Evolutionary conservation across 2,329 filamentous ascomycete genomes (phyloP).

Genomic region (Colletotrichum sp.): DNA sequence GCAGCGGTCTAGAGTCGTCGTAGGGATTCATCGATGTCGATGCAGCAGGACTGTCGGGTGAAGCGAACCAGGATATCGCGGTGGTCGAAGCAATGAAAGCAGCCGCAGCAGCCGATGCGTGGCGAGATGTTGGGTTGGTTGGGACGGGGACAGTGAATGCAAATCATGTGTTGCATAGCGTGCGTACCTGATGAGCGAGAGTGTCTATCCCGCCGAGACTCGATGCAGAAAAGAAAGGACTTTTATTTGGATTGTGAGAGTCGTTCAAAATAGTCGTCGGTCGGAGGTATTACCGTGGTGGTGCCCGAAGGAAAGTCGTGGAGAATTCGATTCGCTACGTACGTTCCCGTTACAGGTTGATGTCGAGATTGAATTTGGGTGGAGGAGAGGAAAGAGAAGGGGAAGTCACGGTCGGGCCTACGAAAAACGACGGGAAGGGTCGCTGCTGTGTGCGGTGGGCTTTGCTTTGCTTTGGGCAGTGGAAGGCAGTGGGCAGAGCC

Average conservation of each 20-base stretch:
- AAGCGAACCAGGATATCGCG: not conserved
- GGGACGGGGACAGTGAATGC: not conserved
- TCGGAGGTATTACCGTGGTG: not conserved
- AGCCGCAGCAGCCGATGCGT: not conserved
- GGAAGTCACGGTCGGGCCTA: slow-evolving; percentile 23
- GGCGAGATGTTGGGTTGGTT: not conserved
- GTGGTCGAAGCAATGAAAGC: not conserved
- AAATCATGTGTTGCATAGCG: not conserved
- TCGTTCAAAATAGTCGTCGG: slow-evolving; percentile 1
- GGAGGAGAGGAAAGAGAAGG: slow-evolving; percentile 22
- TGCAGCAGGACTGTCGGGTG: not conserved
- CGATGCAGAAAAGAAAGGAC: not conserved
- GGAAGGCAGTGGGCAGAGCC: not conserved
- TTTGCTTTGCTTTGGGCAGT: not conserved
- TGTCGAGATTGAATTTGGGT: slow-evolving; percentile 25
- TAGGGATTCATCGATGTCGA: not conserved
- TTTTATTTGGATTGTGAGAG: not conserved
- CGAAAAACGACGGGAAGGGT: slow-evolving; percentile 28
- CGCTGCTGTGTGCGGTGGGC: not conserved
- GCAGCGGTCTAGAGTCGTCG: not conserved
- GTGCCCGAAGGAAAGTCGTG: slow-evolving; percentile 9
- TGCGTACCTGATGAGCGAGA: slow-evolving; percentile 5
- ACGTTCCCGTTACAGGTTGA: slow-evolving; percentile 17
- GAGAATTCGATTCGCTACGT: slow-evolving; percentile 16
- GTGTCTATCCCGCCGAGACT: not conserved